Base-by-base conservation (phyloP, 257 asterid species). In the Solanum corneliomulleri region DNA sequence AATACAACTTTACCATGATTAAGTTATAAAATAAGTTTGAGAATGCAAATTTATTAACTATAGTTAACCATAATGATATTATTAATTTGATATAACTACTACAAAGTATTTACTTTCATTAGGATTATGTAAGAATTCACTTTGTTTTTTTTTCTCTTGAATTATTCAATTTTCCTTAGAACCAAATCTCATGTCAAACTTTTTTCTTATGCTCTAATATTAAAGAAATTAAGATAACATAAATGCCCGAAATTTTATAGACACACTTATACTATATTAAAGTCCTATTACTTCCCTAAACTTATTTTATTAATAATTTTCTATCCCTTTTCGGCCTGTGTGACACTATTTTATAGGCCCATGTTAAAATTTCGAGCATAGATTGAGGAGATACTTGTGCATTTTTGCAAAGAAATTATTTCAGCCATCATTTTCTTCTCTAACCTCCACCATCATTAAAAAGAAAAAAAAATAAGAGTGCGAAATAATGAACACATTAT, bases 381-480 rank as follows among this genome's bases (percentile, higher is more conserved):
- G 1, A 3, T 33, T 33, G 1, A 33, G 5, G 1, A 0, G 1
- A 0, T 33, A 33, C 35, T 33, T 33, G 5, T 3, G 35, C 35
- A 33, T 33, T 33, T 31, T 31, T 2, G 3, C 3, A 2, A 0
- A 31, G 85, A 89, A 78, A 90, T 92, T 89, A 89, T 86, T 82
- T 88, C 91, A 88, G 11, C 89, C 90, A 87, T 92, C 94, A 90
- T 86, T 93, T 93, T 90, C 89, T 88, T 92, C 86, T 84, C 88
- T 88, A 90, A 88, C 91, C 90, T 88, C 93, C 91, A 90, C 89
- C 91, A 89, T 72, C 83, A 71, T 39, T 44, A 77, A 88, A 72
- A 84, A 76, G 21, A 16, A 39, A 37, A 14, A 39, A 41, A n/a
- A 41, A 33, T 8, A 39, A n/a, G 21, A 23, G 12, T 60, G 49